Evolutionary conservation across 2,329 filamentous ascomycete genomes (phyloP).

Genomic region (Fusarium haematococcum): DNA sequence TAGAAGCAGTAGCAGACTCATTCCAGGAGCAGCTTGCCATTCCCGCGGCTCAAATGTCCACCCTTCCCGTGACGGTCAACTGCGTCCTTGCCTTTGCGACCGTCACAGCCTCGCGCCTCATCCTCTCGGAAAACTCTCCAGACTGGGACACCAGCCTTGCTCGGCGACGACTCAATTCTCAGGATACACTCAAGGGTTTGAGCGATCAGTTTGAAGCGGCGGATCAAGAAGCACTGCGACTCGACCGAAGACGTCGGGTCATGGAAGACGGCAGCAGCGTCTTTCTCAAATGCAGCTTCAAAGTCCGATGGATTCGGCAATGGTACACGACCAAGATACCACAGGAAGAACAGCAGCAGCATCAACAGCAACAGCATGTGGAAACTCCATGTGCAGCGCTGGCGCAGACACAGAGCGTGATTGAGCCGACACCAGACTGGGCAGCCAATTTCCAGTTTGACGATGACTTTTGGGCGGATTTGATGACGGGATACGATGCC

Average conservation of each 20-base stretch:
- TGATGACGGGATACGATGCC: constrained; percentile 38
- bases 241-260: constrained; percentile 41
- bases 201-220: constrained; percentile 48
- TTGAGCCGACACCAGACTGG: constrained; percentile 33
- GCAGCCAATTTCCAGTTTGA: constrained; percentile 43
- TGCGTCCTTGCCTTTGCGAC: constrained; percentile 50
- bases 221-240: constrained; percentile 40
- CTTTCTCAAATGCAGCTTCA: constrained; percentile 49
- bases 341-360: constrained; percentile 25
- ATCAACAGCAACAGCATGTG: neutral
- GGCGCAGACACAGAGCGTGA: neutral
- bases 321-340: constrained; percentile 50
- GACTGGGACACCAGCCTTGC: constrained; percentile 54
- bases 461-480: constrained; percentile 46
- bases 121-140: constrained; percentile 48
- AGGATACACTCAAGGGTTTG: constrained; percentile 41
- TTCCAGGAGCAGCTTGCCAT: constrained; percentile 44
- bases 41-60: constrained; percentile 40
- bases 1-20: constrained; percentile 45
- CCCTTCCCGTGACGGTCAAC: constrained; percentile 46
- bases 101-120: constrained; percentile 51
- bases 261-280: constrained; percentile 48
- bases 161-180: constrained; percentile 50
- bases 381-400: constrained; percentile 11
- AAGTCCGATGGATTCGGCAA: constrained; percentile 54